A percentile compares a stretch with the other conserved stretches of the same genome.
phyloP scores from a whole-genome alignment of 345 rosid species.

The Citrus maxima region DNA sequence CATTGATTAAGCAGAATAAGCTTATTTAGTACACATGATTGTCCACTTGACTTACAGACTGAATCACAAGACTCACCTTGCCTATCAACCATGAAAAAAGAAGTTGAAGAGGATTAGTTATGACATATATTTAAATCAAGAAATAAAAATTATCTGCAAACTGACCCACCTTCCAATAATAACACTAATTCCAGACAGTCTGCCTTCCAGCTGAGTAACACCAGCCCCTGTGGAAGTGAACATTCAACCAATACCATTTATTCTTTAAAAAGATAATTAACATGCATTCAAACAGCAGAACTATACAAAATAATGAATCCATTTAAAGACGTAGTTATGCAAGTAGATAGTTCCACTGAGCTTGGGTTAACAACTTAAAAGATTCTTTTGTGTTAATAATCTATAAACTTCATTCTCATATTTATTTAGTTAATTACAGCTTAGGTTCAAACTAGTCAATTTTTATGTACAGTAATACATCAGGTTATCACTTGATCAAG shows the following conservation, averaged over 20 bases:
- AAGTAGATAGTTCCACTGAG: not conserved
- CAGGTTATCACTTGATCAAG: not conserved
- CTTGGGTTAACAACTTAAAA: not conserved
- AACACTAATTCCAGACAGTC: slow-evolving; percentile 74
- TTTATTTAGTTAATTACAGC: not conserved
- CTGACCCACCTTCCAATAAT: slow-evolving; percentile 66
- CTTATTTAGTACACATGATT: slow-evolving; percentile 83
- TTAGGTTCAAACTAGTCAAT: not conserved
- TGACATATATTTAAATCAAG: not conserved
- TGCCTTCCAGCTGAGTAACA: slow-evolving; percentile 53
- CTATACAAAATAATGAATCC: not conserved
- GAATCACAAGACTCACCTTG: slow-evolving; percentile 89
- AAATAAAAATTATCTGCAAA: slow-evolving; percentile 8
- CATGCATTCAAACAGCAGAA: not conserved
- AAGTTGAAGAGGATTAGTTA: slow-evolving; percentile 16
- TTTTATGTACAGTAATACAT: not conserved
- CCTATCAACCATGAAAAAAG: slow-evolving; percentile 35
- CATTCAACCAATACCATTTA: not conserved
- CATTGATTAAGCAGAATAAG: slow-evolving; percentile 82
- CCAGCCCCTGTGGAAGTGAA: slow-evolving; percentile 34
- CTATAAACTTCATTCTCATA: not conserved
- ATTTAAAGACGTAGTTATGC: not conserved
- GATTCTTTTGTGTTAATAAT: no score
- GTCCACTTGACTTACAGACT: slow-evolving; percentile 76
- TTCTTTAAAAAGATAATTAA: not conserved